These are phyloP conservation scores for Pseudoscleropodium purum DNA, from an alignment of 225 moss, liverwort and hornwort genomes.

Conservation along the genomic window DNA sequence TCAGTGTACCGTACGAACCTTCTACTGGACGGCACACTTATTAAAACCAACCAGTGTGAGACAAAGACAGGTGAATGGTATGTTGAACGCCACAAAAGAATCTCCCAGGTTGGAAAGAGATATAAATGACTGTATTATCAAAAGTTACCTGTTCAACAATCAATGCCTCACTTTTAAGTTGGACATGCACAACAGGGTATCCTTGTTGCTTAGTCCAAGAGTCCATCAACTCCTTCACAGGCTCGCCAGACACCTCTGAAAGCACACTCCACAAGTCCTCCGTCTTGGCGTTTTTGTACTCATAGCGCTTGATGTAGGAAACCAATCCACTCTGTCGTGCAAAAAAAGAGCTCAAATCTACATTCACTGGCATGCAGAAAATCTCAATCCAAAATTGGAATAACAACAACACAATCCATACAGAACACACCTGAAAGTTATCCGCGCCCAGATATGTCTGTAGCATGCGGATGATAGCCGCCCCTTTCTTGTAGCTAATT, in stretches of 20 bases:
- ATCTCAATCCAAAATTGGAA: not conserved
- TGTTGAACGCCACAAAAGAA: not conserved
- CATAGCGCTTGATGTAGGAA: constrained; percentile 57
- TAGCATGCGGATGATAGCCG: constrained; percentile 69
- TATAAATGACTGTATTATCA: not conserved
- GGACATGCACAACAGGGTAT: constrained; percentile 55
- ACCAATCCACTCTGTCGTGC: constrained; percentile 48
- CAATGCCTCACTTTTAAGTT: constrained; percentile 45
- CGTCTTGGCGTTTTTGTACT: constrained; percentile 66
- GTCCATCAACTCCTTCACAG: constrained; percentile 64
- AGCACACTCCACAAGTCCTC: constrained; percentile 69
- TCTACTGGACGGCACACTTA: not conserved
- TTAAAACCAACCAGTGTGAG: not conserved
- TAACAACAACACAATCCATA: not conserved
- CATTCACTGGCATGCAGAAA: not conserved
- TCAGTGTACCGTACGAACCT: not conserved
- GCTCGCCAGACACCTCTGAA: constrained; percentile 58
- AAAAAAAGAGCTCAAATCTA: constrained; percentile 4
- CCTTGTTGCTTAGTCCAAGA: constrained; percentile 74
- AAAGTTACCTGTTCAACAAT: constrained; percentile 49
- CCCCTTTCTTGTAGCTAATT: constrained; percentile 76
- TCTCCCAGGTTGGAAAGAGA: not conserved
- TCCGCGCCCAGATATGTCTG: constrained; percentile 69
- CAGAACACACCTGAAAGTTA: constrained; percentile 47
- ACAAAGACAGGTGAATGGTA: not conserved